These are phyloP conservation scores for Pestalotiopsis sp. DNA, from an alignment of 2,329 filamentous ascomycete species.

Conservation along the genomic window DNA sequence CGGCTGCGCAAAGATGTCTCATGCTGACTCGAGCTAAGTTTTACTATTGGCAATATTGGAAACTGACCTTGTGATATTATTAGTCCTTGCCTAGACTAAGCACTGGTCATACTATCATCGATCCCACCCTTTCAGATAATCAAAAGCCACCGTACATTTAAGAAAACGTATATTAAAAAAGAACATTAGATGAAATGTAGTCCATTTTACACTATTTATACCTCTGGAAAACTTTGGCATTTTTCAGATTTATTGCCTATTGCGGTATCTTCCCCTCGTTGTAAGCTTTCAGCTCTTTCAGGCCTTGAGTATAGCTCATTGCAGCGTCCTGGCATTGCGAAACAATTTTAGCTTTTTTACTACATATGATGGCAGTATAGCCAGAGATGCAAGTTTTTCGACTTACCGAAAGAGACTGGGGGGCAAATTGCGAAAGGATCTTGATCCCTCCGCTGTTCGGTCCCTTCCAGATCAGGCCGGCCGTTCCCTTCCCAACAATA, in stretches of 20 bases:
- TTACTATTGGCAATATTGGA: no score
- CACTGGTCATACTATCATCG: no score
- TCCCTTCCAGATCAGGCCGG: constrained; percentile 19
- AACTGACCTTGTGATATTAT: no score
- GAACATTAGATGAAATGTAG: no score
- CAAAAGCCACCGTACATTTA: no score
- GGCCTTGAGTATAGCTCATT: constrained; percentile 9
- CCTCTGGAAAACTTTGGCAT: background rate
- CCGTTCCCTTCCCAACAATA: constrained; percentile 15
- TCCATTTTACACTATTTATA: no score
- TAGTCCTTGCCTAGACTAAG: no score
- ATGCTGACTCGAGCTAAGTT: no score
- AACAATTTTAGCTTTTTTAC: background rate
- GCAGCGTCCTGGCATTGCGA: constrained; percentile 1
- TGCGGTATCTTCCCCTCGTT: constrained; percentile 1
- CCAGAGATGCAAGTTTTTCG: background rate
- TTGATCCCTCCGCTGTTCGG: constrained; percentile 19
- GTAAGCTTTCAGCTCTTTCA: constrained; percentile 11
- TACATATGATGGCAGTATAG: background rate
- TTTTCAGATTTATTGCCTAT: background rate
- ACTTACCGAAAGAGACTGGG: constrained; percentile 1
- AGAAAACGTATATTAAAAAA: no score
- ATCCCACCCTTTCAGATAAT: no score
- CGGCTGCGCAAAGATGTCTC: no score
- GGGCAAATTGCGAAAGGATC: background rate